Base-by-base conservation (phyloP, 306 rosid species). In the Dicorynia guianensis region DNA sequence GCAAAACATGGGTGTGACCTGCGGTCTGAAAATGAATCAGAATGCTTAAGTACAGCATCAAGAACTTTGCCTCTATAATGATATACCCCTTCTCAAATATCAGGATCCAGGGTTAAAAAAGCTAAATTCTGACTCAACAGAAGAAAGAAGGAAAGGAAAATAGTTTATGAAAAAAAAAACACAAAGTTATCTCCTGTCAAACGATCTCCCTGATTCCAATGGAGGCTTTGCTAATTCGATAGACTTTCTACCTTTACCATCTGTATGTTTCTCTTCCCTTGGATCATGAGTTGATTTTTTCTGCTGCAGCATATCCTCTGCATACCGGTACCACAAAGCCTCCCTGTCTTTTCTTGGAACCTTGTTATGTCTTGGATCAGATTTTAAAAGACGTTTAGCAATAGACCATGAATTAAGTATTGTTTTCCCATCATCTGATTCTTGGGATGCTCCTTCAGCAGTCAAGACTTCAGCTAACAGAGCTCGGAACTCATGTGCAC, bases 401-500 rank as follows among this genome's bases (percentile, higher is more conserved):
- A 93, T 95, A 35, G 97, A 89, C 98, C 98, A 95, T 30, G 98
- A 95, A 81, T 85, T 90, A 14, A 90, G 87, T 50, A 81, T 91
- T 13, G 97, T 87, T 78, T 85, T 95, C 50, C 97, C 95, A 49
- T 88, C 93, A 1, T 92, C 94, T 10, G 85, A 80, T 82, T 83
- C 96, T 55, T 62, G 86, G 61, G 84, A 76, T 25, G 93, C 89
- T 10, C 85, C 93, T 67, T 88, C 97, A 7, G 77, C 71, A 38
- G 93, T 89, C 76, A 95, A 75, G 34, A 88, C 85, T 57, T 95
- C 96, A 65, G 89, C 85, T 76, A 95, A 80, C 34, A 95, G 84
- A 58, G 80, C 78, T 85, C 88, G 87, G 77, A 87, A 95, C 43
- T 92, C 97, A 5, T 87, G 90, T 10, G 88, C 87, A 78, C 96